Conservation (phyloP, 768 basidiomycete species). For the Lyophyllum semitale region DNA sequence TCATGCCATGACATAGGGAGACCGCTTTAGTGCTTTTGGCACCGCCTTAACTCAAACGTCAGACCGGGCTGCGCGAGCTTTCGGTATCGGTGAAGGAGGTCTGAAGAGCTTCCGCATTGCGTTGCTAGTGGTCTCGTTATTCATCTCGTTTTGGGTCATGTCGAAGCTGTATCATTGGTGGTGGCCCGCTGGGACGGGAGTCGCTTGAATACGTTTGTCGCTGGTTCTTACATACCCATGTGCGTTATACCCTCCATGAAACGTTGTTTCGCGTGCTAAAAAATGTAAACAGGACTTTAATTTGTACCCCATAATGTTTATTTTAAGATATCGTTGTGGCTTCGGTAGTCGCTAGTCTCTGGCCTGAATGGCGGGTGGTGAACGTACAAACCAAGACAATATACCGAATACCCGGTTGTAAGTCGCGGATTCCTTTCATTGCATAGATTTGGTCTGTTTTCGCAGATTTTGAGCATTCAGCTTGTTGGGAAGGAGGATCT, state of each 20-base stretch:
- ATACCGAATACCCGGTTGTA: too few species aligned
- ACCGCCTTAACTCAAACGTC: conserved; percentile 65
- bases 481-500: too few species aligned
- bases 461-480: too few species aligned
- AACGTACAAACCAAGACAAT: too few species aligned
- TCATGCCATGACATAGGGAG: conserved; percentile 43
- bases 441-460: too few species aligned
- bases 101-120: conserved; percentile 73
- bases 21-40: conserved; percentile 69
- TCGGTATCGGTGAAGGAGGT: conserved; percentile 67
- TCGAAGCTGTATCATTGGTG: conserved; percentile 56
- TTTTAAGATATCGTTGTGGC: too few species aligned
- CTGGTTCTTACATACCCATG: conserved; percentile 2
- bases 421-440: too few species aligned
- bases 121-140: conserved; percentile 53
- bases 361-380: too few species aligned
- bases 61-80: conserved; percentile 69
- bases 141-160: conserved; percentile 59
- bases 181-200: conserved; percentile 25
- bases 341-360: too few species aligned
- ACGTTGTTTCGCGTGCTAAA: background rate
- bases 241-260: background rate
- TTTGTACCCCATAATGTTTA: background rate
- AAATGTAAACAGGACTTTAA: background rate
- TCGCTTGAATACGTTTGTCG: background rate